These are phyloP conservation scores for Ogataea neopini DNA, from an alignment of 805 yeast species.

Conservation along the genomic window DNA sequence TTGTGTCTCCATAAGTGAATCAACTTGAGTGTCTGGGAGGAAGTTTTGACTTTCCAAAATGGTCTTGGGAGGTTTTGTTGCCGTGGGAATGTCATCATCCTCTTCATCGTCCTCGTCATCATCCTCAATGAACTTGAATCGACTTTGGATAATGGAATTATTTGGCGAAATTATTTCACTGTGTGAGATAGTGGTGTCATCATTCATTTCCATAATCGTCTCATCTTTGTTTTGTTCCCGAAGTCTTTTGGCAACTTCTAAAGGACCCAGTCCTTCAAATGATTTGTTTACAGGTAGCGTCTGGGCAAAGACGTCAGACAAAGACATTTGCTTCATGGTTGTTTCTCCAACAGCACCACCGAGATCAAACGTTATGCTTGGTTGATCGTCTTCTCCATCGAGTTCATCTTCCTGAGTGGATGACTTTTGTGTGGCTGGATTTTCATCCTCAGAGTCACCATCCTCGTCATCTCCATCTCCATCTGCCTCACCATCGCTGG, in stretches of 20 bases:
- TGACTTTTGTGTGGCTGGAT: constrained; percentile 22
- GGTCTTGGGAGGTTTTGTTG: constrained; percentile 28
- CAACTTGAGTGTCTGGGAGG: constrained; percentile 34
- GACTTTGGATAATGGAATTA: constrained; percentile 3
- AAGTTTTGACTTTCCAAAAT: constrained; percentile 33
- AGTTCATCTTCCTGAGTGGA: constrained; percentile 7
- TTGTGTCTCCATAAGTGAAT: constrained; percentile 12
- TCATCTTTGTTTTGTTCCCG: constrained; percentile 14
- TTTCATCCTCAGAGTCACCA: constrained; percentile 28
- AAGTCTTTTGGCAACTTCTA: constrained; percentile 22
- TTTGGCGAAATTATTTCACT: constrained; percentile 1
- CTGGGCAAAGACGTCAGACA: constrained; percentile 28
- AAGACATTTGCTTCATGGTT: constrained; percentile 18
- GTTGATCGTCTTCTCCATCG: constrained; percentile 2
- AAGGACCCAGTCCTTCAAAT: constrained; percentile 22
- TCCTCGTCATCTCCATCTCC: constrained; percentile 28
- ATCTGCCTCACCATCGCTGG: constrained; percentile 22
- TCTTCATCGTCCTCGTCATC: constrained; percentile 20
- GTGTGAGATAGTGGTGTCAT: constrained; percentile 14
- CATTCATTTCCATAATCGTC: constrained; percentile 22
- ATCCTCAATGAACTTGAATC: constrained; percentile 13
- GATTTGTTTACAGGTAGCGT: constrained; percentile 24
- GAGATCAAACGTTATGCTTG: constrained; percentile 19
- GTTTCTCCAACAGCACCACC: constrained; percentile 14
- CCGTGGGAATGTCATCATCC: constrained; percentile 34